Evolutionary conservation across 139 green algal genomes (phyloP).

Genomic region (Tetradesmus obliquus): DNA sequence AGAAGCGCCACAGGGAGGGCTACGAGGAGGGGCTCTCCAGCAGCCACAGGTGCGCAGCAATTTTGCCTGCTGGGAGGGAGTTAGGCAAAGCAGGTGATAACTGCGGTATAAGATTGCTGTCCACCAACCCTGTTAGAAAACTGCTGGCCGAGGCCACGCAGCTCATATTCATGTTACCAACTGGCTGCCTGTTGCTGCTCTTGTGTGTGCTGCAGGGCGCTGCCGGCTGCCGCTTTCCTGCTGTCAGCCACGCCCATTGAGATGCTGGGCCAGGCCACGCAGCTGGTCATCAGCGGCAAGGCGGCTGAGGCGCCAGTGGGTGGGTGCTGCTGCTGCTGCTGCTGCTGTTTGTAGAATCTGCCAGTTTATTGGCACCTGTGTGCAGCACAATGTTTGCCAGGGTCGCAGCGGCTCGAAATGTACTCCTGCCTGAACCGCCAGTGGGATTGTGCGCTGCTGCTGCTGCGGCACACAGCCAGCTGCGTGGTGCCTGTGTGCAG

Average conservation of each 20-base stretch:
- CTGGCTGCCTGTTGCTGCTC: background rate
- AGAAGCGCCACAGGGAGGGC: conserved; percentile 81
- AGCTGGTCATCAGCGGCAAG: conserved; percentile 32
- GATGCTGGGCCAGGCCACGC: conserved; percentile 85
- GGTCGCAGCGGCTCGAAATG: too few species aligned
- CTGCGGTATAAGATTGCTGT: too few species aligned
- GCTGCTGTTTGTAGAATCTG: background rate
- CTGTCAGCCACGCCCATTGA: conserved; percentile 72
- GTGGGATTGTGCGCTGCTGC: too few species aligned
- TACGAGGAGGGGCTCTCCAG: conserved; percentile 95
- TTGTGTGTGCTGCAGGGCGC: background rate
- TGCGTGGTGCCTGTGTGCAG: background rate
- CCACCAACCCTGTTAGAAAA: too few species aligned
- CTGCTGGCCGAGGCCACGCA: too few species aligned
- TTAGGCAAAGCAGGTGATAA: too few species aligned
- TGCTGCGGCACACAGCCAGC: too few species aligned
- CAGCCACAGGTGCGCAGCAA: conserved; percentile 55
- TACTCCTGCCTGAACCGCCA: too few species aligned
- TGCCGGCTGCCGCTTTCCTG: background rate
- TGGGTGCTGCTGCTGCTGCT: background rate
- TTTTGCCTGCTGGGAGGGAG: background rate
- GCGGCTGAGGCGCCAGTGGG: conserved; percentile 28
- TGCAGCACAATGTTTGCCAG: too few species aligned
- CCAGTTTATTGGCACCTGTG: too few species aligned
- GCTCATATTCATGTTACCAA: too few species aligned